These are phyloP conservation scores for Isochrysis galbana DNA, from an alignment of 78 protist species.

Conservation along the genomic window DNA sequence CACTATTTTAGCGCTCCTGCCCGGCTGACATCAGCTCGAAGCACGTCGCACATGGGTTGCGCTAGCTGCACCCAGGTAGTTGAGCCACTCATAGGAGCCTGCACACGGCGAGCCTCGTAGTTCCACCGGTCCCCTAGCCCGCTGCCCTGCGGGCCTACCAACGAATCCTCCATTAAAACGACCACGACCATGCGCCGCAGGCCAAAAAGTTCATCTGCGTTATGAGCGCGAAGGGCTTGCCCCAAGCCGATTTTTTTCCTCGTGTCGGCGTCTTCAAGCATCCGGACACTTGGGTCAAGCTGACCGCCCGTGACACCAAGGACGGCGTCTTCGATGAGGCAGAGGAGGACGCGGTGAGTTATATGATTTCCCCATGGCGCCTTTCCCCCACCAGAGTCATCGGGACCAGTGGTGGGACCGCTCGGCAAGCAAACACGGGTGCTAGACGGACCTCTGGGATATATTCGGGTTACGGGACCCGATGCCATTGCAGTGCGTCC, in stretches of 20 bases:
- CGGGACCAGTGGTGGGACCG: too few species aligned
- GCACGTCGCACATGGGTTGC: too few species aligned
- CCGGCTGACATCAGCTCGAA: too few species aligned
- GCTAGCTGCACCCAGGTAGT: neutral
- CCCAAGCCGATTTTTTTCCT: neutral
- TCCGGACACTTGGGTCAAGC: neutral
- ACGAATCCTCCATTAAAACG: neutral
- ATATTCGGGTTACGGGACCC: too few species aligned
- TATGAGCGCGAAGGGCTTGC: neutral
- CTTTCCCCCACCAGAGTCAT: too few species aligned
- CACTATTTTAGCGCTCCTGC: neutral
- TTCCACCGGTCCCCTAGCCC: too few species aligned
- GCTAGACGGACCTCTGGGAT: too few species aligned
- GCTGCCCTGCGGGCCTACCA: neutral
- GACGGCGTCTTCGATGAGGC: neutral
- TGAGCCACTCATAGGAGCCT: neutral
- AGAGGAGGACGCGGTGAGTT: neutral
- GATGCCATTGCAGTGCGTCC: too few species aligned
- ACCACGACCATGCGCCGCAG: neutral
- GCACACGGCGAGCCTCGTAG: too few species aligned
- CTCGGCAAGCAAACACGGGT: too few species aligned
- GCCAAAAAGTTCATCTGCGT: neutral
- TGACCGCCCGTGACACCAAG: neutral
- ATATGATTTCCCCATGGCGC: too few species aligned
- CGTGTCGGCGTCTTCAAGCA: neutral